Base-by-base conservation (phyloP, 768 basidiomycete species). In the Suillus subluteus region DNA sequence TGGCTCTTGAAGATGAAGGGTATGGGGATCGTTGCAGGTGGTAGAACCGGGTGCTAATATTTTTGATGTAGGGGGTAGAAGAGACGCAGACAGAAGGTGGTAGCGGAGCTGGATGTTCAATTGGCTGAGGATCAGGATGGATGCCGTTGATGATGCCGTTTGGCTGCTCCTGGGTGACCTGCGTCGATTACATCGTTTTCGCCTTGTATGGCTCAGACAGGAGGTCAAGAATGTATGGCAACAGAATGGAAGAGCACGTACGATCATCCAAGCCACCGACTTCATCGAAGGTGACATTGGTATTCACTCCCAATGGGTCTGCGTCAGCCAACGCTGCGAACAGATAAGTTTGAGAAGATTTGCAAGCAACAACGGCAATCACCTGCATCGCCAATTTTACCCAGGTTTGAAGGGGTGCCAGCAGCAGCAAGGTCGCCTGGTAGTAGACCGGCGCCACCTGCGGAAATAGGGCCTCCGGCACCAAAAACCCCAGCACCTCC, bases 191-290 rank as follows among this genome's bases (percentile, higher is more conserved):
- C 70, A 6, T 83, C 86, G 63, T 83, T 84, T 3, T 71, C 70
- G 1, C 76, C 76, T 30, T 79, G 81, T n/a, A 82, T 65, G 30
- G 82, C 79, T 6, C 63, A 35, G 62, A 59, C 44, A 50, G 48
- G 56, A 67, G 37, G 11, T 41, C 58, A 50, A 30, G 48, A 56
- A 52, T 26, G 56, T 46, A 50, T 15, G 38, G 15, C 16, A 35
- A 61, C 26, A 2, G 9, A 65, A 54, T 23, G 46, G 26, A 37
- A 64, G 54, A 62, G 58, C 15, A 58, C 89, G 74, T 72, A 96
- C 95, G 97, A 63, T 95, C 92, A 71, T 98, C 96, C 48, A 99
- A 80, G 4, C 98, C 98, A 30, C 98, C 98, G 32, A 99, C 94
- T 79, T 95, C 94, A 72, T 98, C 95, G 74, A 99, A 99, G 0